These are phyloP conservation scores for Amanita jacksonii DNA, from an alignment of 768 basidiomycete genomes.

Conservation along the genomic window DNA sequence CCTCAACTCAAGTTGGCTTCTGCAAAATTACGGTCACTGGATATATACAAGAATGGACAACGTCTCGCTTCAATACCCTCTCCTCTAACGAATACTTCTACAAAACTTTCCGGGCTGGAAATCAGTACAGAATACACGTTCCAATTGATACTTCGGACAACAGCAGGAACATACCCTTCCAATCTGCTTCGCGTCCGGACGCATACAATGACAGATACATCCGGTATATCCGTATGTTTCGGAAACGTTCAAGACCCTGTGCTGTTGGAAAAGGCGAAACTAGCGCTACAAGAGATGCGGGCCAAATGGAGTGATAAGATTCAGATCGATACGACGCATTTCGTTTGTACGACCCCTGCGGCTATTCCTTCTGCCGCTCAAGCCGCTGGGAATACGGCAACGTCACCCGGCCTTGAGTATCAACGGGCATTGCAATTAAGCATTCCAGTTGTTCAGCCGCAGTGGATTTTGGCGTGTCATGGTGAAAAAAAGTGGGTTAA, in stretches of 20 bases:
- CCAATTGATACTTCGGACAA: conserved; percentile 88
- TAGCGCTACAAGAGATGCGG: conserved; percentile 74
- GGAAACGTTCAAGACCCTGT: conserved; percentile 75
- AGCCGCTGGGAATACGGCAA: conserved; percentile 39
- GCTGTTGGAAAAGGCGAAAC: conserved; percentile 72
- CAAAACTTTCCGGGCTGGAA: conserved; percentile 76
- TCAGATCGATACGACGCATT: conserved; percentile 97
- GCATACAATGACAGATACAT: conserved; percentile 92
- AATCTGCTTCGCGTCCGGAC: conserved; percentile 78
- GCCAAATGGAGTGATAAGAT: conserved; percentile 90
- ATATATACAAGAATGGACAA: conserved; percentile 88
- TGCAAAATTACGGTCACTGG: conserved; percentile 77
- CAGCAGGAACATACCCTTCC: conserved; percentile 84
- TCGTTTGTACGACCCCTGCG: conserved; percentile 89
- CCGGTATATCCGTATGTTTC: conserved; percentile 91
- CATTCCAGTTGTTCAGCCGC: conserved; percentile 90
- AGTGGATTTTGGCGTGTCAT: conserved; percentile 89
- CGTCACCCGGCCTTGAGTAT: conserved; percentile 78
- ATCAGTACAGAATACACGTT: conserved; percentile 84
- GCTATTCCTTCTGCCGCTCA: conserved; percentile 51
- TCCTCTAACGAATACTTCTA: conserved; percentile 76
- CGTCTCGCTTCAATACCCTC: conserved; percentile 82
- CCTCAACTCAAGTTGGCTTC: conserved; percentile 75
- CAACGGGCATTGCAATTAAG: conserved; percentile 91
- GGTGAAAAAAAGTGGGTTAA: conserved; percentile 65